Evolutionary conservation across 805 yeast genomes (phyloP).

Genomic region (Yamadazyma olivae): DNA sequence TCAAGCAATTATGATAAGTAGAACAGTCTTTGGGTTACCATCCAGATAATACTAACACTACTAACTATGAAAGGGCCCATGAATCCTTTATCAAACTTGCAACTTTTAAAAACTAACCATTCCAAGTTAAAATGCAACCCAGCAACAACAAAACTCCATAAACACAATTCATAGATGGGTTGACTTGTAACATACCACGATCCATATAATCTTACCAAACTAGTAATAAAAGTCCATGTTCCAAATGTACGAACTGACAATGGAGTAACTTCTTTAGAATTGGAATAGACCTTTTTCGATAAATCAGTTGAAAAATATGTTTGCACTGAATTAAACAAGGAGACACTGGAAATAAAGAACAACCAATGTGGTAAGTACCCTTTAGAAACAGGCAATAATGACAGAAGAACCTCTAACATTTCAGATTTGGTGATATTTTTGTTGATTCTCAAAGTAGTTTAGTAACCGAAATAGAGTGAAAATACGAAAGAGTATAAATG

Average conservation of each 20-base stretch:
- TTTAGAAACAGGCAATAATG: slow-evolving; percentile 9
- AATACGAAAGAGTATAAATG: no score
- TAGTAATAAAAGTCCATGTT: slow-evolving; percentile 91
- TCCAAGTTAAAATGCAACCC: slow-evolving; percentile 79
- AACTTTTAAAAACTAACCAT: slow-evolving; percentile 76
- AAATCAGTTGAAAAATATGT: slow-evolving; percentile 72
- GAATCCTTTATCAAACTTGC: slow-evolving; percentile 83
- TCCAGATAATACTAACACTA: slow-evolving; percentile 73
- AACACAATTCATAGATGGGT: slow-evolving; percentile 72
- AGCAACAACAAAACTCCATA: slow-evolving; percentile 81
- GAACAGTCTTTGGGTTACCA: slow-evolving; percentile 65
- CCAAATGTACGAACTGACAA: slow-evolving; percentile 97
- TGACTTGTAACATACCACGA: slow-evolving; percentile 71
- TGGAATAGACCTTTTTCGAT: slow-evolving; percentile 71
- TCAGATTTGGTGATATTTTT: no score
- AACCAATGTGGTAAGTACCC: slow-evolving; percentile 38
- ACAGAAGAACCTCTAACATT: background rate
- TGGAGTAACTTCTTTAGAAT: slow-evolving; percentile 32
- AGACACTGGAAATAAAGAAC: slow-evolving; percentile 71
- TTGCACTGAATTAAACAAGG: slow-evolving; percentile 86
- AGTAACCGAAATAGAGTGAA: no score
- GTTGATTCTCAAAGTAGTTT: background rate
- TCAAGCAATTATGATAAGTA: no score
- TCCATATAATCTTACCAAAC: slow-evolving; percentile 82
- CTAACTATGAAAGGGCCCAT: slow-evolving; percentile 83